phyloP scores from a whole-genome alignment of 441 rosid genomes.

The Jatropha podagrica region DNA sequence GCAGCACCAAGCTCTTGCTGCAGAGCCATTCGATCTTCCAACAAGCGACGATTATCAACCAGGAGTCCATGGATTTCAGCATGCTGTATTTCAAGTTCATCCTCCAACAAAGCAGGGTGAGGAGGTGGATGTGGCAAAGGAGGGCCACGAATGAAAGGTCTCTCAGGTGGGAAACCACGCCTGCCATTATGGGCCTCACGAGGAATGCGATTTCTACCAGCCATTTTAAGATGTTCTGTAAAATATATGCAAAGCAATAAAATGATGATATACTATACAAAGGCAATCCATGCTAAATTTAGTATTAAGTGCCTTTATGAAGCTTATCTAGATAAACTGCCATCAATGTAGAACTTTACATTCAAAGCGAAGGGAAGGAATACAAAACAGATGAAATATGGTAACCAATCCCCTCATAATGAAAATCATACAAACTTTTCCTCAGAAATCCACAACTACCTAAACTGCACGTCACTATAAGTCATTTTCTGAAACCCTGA shows the following conservation, averaged over 20 bases:
- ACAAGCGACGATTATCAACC: constrained; percentile 70
- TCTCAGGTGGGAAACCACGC: constrained; percentile 62
- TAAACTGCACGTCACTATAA: not conserved
- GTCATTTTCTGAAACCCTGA: not conserved
- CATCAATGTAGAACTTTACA: not conserved
- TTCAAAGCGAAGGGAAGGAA: not conserved
- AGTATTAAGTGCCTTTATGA: no score
- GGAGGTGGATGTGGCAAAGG: constrained; percentile 61
- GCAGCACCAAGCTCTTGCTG: constrained; percentile 80
- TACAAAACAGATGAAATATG: not conserved
- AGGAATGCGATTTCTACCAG: constrained; percentile 76
- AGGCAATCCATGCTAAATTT: not conserved
- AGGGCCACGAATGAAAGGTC: constrained; percentile 66
- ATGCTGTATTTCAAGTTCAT: constrained; percentile 84
- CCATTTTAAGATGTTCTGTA: constrained; percentile 41
- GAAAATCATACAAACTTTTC: not conserved
- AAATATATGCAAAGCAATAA: not conserved
- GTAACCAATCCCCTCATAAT: not conserved
- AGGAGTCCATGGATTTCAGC: constrained; percentile 76
- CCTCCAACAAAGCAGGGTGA: constrained; percentile 78
- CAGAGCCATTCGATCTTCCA: constrained; percentile 69
- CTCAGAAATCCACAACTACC: not conserved
- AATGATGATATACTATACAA: not conserved
- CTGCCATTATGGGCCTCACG: constrained; percentile 65
- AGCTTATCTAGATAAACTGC: no score